Evolutionary conservation across 352 stramenopile species (phyloP).

Genomic region (Phytophthora sojae): DNA sequence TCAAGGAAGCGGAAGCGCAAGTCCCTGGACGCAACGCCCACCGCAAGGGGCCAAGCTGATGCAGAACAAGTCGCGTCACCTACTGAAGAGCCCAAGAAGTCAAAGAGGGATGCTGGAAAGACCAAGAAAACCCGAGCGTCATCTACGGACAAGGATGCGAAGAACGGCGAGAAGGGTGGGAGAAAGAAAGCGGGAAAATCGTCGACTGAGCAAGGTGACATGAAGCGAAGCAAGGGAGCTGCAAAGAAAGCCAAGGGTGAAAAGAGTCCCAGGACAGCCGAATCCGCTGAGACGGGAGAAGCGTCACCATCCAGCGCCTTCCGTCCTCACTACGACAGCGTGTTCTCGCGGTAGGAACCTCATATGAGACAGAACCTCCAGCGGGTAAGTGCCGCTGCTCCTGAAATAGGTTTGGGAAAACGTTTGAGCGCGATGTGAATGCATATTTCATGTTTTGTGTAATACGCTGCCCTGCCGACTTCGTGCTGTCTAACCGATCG

Average conservation of each 20-base stretch:
- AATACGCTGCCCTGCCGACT: background rate
- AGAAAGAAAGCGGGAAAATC: constrained; percentile 45
- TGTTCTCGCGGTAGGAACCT: constrained; percentile 61
- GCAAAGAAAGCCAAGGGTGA: constrained; percentile 35
- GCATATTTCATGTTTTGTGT: constrained; percentile 26
- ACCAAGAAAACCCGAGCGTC: constrained; percentile 35
- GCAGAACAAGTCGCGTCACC: constrained; percentile 14
- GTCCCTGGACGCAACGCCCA: constrained; percentile 26
- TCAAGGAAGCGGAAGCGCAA: constrained; percentile 64
- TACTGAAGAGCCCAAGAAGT: constrained; percentile 48
- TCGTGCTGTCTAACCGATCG: background rate
- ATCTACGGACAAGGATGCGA: constrained; percentile 32
- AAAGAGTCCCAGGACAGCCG: constrained; percentile 27
- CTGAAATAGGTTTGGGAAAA: constrained; percentile 19
- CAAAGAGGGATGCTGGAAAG: constrained; percentile 47
- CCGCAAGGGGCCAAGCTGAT: constrained; percentile 10
- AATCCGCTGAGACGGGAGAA: constrained; percentile 18
- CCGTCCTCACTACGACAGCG: constrained; percentile 70
- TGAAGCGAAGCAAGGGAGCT: constrained; percentile 22
- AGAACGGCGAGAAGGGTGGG: constrained; percentile 46
- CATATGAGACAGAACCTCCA: background rate
- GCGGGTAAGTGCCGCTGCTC: constrained; percentile 8
- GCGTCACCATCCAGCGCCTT: constrained; percentile 36
- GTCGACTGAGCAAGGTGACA: constrained; percentile 10
- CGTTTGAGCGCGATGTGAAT: constrained; percentile 16